Conservation (phyloP, 2,329 filamentous ascomycete species). For the Epichloe gansuensis region DNA sequence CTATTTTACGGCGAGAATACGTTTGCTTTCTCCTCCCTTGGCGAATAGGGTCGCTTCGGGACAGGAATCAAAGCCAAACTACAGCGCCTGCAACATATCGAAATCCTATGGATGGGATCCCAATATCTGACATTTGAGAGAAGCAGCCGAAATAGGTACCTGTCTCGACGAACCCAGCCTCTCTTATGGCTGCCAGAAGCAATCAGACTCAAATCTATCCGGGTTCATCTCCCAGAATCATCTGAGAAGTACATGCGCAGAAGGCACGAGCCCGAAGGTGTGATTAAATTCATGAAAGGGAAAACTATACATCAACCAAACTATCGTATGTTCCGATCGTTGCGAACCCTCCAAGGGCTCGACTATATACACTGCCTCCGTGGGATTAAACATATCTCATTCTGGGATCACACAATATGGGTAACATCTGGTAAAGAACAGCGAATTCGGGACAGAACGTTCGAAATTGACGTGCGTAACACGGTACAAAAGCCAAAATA, state of each 20-base stretch:
- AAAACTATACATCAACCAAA: constrained; percentile 29
- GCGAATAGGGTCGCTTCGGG: constrained; percentile 37
- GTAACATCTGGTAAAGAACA: not conserved
- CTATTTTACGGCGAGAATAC: constrained; percentile 37
- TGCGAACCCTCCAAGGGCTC: constrained; percentile 31
- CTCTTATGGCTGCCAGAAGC: constrained; percentile 25
- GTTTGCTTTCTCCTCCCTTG: constrained; percentile 41
- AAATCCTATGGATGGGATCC: constrained; percentile 30
- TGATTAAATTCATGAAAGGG: constrained; percentile 12
- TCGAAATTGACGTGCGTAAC: constrained; percentile 17
- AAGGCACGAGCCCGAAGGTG: constrained; percentile 19
- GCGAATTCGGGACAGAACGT: constrained; percentile 18
- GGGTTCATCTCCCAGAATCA: constrained; percentile 29
- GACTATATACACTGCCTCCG: constrained; percentile 33
- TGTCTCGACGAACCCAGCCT: constrained; percentile 26
- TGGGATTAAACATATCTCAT: constrained; percentile 27
- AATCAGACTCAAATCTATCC: constrained; percentile 27
- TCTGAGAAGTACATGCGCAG: constrained; percentile 20
- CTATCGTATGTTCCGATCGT: constrained; percentile 20
- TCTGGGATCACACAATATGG: constrained; percentile 28
- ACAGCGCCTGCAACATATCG: constrained; percentile 31
- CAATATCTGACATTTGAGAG: constrained; percentile 17
- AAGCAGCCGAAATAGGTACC: constrained; percentile 12
- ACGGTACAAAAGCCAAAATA: constrained; percentile 12
- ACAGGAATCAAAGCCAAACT: constrained; percentile 28